These are phyloP conservation scores for Aschersonia sp. DNA, from an alignment of 2,329 filamentous ascomycete species.

Conservation along the genomic window DNA sequence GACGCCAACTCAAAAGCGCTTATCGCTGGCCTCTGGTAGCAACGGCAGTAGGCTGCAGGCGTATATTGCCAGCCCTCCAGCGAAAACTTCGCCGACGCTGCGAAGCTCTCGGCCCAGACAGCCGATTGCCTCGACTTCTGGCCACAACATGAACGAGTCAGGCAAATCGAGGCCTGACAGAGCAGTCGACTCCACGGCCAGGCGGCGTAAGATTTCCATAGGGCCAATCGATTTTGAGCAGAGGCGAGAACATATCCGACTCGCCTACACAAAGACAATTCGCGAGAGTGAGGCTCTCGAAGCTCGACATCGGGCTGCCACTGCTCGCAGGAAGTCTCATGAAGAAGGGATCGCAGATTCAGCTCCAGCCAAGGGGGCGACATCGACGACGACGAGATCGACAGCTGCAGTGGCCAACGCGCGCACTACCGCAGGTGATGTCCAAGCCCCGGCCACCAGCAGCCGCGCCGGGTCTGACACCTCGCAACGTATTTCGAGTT, in stretches of 20 bases:
- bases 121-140: constrained; percentile 57
- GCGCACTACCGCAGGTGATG: not conserved
- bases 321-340: constrained; percentile 21
- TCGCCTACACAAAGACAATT: constrained; percentile 75
- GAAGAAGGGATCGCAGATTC: not conserved
- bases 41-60: constrained; percentile 51
- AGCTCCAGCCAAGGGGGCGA: no score
- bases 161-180: constrained; percentile 28
- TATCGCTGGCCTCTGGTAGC: constrained; percentile 30
- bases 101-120: constrained; percentile 72
- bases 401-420: not conserved
- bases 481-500: not conserved
- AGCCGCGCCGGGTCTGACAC: not conserved
- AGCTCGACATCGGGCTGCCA: constrained; percentile 34
- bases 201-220: constrained; percentile 42
- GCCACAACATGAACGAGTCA: constrained; percentile 50
- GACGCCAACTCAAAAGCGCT: constrained; percentile 27
- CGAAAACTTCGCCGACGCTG: constrained; percentile 63
- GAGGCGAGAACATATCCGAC: constrained; percentile 65
- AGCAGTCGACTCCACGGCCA: constrained; percentile 21
- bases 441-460: not conserved
- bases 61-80: constrained; percentile 54
- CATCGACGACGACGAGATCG: not conserved
- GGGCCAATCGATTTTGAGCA: constrained; percentile 76
- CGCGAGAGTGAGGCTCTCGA: constrained; percentile 53